Percentiles rank a stretch among this genome's conserved stretches.
These are phyloP conservation scores for Zoysia matrella DNA, from an alignment of 202 grass and related monocot species.

Conservation along the genomic window DNA sequence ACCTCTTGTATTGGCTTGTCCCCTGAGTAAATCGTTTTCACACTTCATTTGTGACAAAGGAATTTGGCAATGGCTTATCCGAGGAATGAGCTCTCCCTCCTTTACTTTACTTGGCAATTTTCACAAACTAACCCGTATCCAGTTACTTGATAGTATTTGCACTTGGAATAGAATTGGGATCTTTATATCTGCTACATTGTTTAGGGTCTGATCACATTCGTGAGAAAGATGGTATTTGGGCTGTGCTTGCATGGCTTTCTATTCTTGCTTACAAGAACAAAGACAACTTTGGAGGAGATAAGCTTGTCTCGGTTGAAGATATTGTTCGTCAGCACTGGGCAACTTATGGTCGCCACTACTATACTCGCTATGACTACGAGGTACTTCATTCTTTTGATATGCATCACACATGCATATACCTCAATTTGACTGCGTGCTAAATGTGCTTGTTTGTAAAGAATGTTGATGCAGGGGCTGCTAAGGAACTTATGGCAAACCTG, in stretches of 20 bases:
- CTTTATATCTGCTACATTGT: slow-evolving; percentile 35
- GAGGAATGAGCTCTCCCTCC: background rate
- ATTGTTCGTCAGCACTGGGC: slow-evolving; percentile 92
- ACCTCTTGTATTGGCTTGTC: slow-evolving; percentile 1
- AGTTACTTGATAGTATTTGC: slow-evolving; percentile 23
- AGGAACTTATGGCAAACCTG: slow-evolving; percentile 82
- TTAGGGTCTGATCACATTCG: slow-evolving; percentile 98
- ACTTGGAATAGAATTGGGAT: slow-evolving; percentile 23
- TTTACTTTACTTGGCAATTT: slow-evolving; percentile 28
- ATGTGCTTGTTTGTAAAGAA: slow-evolving; percentile 67
- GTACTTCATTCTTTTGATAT: slow-evolving; percentile 45
- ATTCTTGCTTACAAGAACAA: slow-evolving; percentile 98
- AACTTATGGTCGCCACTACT: slow-evolving; percentile 96
- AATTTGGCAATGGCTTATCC: background rate
- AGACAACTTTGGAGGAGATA: slow-evolving; percentile 80
- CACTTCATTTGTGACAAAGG: background rate
- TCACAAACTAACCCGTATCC: slow-evolving; percentile 19
- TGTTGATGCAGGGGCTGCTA: slow-evolving; percentile 87
- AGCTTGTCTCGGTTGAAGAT: slow-evolving; percentile 90
- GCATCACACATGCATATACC: background rate
- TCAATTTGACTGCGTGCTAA: slow-evolving; percentile 31
- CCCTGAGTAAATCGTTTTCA: background rate
- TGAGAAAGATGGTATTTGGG: slow-evolving; percentile 99
- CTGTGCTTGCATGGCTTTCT: slow-evolving; percentile 98
- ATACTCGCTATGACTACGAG: slow-evolving; percentile 98